Base-by-base conservation (phyloP, 768 basidiomycete species). In the Pisolithus tinctorius region DNA sequence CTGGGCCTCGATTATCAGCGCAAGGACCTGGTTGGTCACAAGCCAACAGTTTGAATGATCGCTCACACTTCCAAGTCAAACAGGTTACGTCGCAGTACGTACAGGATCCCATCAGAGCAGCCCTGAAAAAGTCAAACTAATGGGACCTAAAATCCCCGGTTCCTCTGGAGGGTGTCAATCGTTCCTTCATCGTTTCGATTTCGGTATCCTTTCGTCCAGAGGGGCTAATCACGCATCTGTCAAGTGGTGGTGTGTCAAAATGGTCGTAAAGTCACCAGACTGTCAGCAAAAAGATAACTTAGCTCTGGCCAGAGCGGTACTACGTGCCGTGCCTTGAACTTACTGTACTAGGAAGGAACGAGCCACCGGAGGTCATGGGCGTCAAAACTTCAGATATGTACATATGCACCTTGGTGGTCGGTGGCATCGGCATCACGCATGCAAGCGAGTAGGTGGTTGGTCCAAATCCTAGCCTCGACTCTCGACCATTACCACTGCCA, bases 61-160 rank as follows among this genome's bases (percentile, higher is more conserved):
- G 6, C 4, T 20, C 38, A 6, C 38, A 20, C 16, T 31, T 31
- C 30, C 30, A 31, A 31, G 34, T 11, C 31, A 34, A 34, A 13
- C 31, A 34, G 31, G 31, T 45, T 45, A 45, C 43, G 43, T 27
- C 29, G 26, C 6, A 14, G 27, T 30, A 56, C 30, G 6, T 36
- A 47, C 47, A 52, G 55, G 45, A 58, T 54, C 52, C 49, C 34
- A 63, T 68, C 56, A 58, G 52, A 50, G 41, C 57, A 68, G 48
- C 64, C 64, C 66, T 63, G 63, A 66, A 62, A 64, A 58, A 68
- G 65, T 57, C 65, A 67, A 58, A 41, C 61, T 62, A 62, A 14
- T 34, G 41, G 52, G 60, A 43, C 64, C 49, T 37, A 39, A 25
- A 31, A 39, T 50, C 64, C 51, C 55, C 60, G 51, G 46, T 56